Evolutionary conservation across 768 basidiomycete species (phyloP).

Genomic region (Suillus alpinus): DNA sequence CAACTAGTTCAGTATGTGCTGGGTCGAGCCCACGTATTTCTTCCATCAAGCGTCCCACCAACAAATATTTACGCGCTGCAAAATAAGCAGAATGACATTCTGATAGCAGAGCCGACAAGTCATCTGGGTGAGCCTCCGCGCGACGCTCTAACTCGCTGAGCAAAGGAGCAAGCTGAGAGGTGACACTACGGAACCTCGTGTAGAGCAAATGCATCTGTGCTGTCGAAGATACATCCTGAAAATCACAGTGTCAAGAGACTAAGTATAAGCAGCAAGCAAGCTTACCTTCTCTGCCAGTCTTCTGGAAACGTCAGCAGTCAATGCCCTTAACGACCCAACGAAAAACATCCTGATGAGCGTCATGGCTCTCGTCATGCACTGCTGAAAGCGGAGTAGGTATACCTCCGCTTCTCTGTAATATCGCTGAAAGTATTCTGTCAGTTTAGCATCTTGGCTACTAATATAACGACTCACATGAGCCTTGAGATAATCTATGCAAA

Average conservation of each 20-base stretch:
- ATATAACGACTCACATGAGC: slow-evolving; percentile 59
- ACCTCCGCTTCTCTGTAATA: slow-evolving; percentile 91
- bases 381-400: slow-evolving; percentile 94
- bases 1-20: slow-evolving; percentile 76
- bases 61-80: slow-evolving; percentile 62
- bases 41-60: slow-evolving; percentile 70
- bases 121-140: slow-evolving; percentile 74
- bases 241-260: slow-evolving; percentile 4
- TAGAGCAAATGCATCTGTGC: slow-evolving; percentile 86
- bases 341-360: slow-evolving; percentile 98
- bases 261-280: neutral
- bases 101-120: slow-evolving; percentile 70
- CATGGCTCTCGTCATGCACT: slow-evolving; percentile 98
- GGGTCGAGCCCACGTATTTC: slow-evolving; percentile 87
- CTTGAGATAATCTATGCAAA: slow-evolving; percentile 89
- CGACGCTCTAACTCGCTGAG: slow-evolving; percentile 84
- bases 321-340: slow-evolving; percentile 75
- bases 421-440: slow-evolving; percentile 46
- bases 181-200: slow-evolving; percentile 77
- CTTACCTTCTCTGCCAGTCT: slow-evolving; percentile 72
- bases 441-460: neutral
- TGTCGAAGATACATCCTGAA: slow-evolving; percentile 72
- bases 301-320: slow-evolving; percentile 75
- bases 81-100: slow-evolving; percentile 93
- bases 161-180: slow-evolving; percentile 71